These are phyloP conservation scores for Vigna unguiculata DNA, from an alignment of 306 rosid genomes.

Conservation along the genomic window DNA sequence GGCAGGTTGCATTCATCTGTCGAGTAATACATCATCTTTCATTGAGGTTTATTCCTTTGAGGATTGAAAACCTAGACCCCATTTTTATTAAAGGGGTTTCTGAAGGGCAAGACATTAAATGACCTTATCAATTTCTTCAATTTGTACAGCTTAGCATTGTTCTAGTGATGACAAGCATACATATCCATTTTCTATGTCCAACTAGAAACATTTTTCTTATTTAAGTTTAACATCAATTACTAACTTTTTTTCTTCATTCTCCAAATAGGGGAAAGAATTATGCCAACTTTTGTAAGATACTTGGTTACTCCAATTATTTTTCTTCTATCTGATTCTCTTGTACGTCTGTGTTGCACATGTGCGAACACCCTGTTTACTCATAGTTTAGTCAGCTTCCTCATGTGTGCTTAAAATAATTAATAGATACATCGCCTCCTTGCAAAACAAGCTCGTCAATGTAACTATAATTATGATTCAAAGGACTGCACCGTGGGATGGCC, in stretches of 20 bases:
- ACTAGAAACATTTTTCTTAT: slow-evolving; percentile 47
- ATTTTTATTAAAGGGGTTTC: slow-evolving; percentile 65
- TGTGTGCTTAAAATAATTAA: not conserved
- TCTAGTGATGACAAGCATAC: slow-evolving; percentile 70
- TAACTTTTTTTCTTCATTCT: slow-evolving; percentile 47
- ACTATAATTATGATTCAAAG: slow-evolving; percentile 16
- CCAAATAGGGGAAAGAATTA: slow-evolving; percentile 45
- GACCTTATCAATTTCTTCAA: slow-evolving; percentile 58
- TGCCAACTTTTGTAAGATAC: slow-evolving; percentile 41
- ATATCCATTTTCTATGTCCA: slow-evolving; percentile 57
- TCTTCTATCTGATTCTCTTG: not conserved
- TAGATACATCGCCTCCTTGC: slow-evolving; percentile 27
- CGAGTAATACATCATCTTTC: slow-evolving; percentile 51
- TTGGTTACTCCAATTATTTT: slow-evolving; percentile 25
- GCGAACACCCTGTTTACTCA: slow-evolving; percentile 7
- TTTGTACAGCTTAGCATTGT: slow-evolving; percentile 86
- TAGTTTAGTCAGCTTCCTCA: slow-evolving; percentile 28
- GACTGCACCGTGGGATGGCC: slow-evolving; percentile 42
- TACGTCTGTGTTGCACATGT: slow-evolving; percentile 13
- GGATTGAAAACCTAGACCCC: slow-evolving; percentile 59
- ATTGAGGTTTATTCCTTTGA: slow-evolving; percentile 50
- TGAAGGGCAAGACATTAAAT: slow-evolving; percentile 54
- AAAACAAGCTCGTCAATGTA: slow-evolving; percentile 28
- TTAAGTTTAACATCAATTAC: slow-evolving; percentile 51
- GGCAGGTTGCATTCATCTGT: slow-evolving; percentile 47